Base-by-base conservation (phyloP, 2,329 filamentous ascomycete species). In the Fusarium sulawesiense region DNA sequence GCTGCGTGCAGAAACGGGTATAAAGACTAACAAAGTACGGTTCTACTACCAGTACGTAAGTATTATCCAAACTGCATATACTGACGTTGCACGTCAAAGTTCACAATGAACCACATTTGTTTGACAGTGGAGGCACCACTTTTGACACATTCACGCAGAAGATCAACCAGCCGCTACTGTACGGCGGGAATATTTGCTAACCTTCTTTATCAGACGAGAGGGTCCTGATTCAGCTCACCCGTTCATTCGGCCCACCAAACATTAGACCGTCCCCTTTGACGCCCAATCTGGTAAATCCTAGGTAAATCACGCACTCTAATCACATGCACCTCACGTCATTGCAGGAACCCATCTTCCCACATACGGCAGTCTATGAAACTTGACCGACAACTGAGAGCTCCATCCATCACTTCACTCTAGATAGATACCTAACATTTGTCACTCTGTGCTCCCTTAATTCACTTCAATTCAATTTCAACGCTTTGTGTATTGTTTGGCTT, bases 401-500 rank as follows among this genome's bases (percentile, higher is more conserved):
- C 23, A 25, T 25, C 7, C 23, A 25, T 51, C 40, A 30, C 40
- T 45, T 29, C n/a, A 25, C 23, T 56, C 20, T 29, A 29, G 27
- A 20, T 23, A 13, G 34, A 20, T 27, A 6, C 21, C 54, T 40
- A 27, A 12, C 46, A 20, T 30, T 47, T 51, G 29, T 64, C 57
- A 60, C 58, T 64, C 25, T 23, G 46, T 54, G 32, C 25, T 40
- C 21, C 23, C 16, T 51, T 47, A n/a, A 4, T 32, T 62, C 42
- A 61, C 3, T 32, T 62, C 37, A n/a, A 5, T 34, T 58, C 42
- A 61, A 41, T 68, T 66, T 71, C 40, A 73, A 73, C 53, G 60
- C 47, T 73, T 66, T 58, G 69, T 74, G 71, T 72, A 70, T 74
- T 73, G 62, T 65, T 55, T 66, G 70, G 67, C 60, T 57, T 63